Conservation (phyloP, 148 eudicot species). For the Polygonum aviculare region DNA sequence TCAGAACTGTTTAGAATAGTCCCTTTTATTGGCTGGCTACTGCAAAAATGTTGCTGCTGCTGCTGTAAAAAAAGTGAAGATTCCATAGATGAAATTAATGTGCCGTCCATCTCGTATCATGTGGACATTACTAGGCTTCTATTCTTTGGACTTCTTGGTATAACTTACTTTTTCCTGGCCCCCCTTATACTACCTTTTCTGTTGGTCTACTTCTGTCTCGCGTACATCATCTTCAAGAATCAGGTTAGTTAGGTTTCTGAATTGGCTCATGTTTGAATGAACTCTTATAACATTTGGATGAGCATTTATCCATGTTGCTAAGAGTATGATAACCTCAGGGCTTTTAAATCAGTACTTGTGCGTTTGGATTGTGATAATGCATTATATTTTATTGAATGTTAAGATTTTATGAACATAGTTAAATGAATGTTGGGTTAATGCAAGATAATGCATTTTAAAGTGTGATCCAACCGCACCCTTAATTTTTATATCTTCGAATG, state of each 20-base stretch:
- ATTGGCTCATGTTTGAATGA: not conserved
- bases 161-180: constrained; percentile 77
- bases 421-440: no score
- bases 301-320: not conserved
- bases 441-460: no score
- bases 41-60: constrained; percentile 34
- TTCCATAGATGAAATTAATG: constrained; percentile 31
- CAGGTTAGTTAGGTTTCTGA: constrained; percentile 44
- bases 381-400: no score
- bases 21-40: constrained; percentile 31
- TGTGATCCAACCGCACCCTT: no score
- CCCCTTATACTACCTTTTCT: constrained; percentile 83
- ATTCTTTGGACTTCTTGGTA: constrained; percentile 73
- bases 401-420: no score
- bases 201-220: constrained; percentile 68
- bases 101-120: constrained; percentile 62
- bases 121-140: constrained; percentile 65
- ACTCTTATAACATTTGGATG: not conserved
- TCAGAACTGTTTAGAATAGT: constrained; percentile 50
- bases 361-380: no score
- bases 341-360: not conserved
- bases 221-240: constrained; percentile 67
- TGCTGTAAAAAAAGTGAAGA: constrained; percentile 16
- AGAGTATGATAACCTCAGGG: not conserved
- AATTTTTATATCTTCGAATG: not conserved